These are phyloP conservation scores for Huntiella moniliformis DNA, from an alignment of 2,329 filamentous ascomycete genomes.

Conservation along the genomic window DNA sequence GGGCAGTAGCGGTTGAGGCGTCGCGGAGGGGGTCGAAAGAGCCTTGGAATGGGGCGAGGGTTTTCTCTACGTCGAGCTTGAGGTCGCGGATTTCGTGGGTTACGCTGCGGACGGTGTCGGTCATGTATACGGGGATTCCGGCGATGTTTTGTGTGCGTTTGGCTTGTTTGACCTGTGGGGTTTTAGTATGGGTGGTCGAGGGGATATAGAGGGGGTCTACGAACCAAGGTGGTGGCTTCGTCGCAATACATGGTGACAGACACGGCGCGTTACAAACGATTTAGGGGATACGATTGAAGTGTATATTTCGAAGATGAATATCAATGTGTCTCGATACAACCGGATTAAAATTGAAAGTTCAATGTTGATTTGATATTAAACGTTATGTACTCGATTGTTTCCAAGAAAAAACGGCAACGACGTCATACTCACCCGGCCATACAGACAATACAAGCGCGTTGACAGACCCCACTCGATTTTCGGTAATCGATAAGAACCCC, in stretches of 20 bases:
- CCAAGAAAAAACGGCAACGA: no score
- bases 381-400: no score
- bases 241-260: slow-evolving; percentile 12
- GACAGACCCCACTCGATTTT: no score
- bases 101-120: slow-evolving; percentile 72
- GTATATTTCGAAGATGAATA: no score
- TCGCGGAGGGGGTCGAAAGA: slow-evolving; percentile 72
- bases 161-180: slow-evolving; percentile 66
- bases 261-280: neutral
- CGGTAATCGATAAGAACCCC: no score
- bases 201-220: neutral
- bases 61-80: slow-evolving; percentile 62
- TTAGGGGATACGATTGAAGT: no score
- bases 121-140: slow-evolving; percentile 78
- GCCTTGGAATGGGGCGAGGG: slow-evolving; percentile 66
- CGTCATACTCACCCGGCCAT: no score
- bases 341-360: no score
- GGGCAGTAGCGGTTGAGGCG: slow-evolving; percentile 66
- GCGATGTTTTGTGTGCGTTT: slow-evolving; percentile 79
- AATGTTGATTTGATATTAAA: no score
- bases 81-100: slow-evolving; percentile 86
- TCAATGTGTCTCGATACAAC: no score
- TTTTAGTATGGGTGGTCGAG: neutral
- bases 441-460: no score
- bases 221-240: slow-evolving; percentile 13